Conservation (phyloP, 768 basidiomycete genomes). For the Suillus cothurnatus region DNA sequence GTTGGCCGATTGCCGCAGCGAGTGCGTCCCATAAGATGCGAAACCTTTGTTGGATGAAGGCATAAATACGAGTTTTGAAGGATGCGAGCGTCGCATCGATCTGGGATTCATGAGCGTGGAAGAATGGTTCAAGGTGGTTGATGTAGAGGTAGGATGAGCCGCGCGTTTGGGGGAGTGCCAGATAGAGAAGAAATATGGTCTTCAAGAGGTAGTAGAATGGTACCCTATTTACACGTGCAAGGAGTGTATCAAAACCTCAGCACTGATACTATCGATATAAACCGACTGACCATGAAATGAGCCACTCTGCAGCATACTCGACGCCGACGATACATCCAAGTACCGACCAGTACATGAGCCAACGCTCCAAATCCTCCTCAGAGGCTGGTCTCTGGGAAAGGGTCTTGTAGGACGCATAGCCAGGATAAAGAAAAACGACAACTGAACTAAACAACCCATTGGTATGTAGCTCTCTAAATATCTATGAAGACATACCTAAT, state of each 20-base stretch:
- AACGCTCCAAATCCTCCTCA: slow-evolving; percentile 84
- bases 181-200: slow-evolving; percentile 83
- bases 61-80: slow-evolving; percentile 57
- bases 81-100: slow-evolving; percentile 82
- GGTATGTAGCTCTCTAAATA: slow-evolving; percentile 14
- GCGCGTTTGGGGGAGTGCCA: slow-evolving; percentile 86
- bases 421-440: slow-evolving; percentile 85
- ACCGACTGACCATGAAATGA: slow-evolving; percentile 73
- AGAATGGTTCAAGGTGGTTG: slow-evolving; percentile 79
- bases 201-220: slow-evolving; percentile 88
- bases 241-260: neutral
- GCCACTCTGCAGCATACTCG: slow-evolving; percentile 87
- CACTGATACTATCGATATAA: slow-evolving; percentile 9
- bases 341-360: slow-evolving; percentile 98
- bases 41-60: slow-evolving; percentile 65
- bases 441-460: slow-evolving; percentile 49
- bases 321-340: slow-evolving; percentile 79
- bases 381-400: slow-evolving; percentile 85
- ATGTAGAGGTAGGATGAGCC: slow-evolving; percentile 87
- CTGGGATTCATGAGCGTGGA: slow-evolving; percentile 77
- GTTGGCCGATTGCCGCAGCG: slow-evolving; percentile 49
- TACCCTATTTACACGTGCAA: slow-evolving; percentile 47
- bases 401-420: slow-evolving; percentile 96
- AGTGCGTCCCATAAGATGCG: slow-evolving; percentile 69
- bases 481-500: slow-evolving; percentile 42